Evolutionary conservation across 2,329 filamentous ascomycete genomes (phyloP), one percentile per base, ranked within the genome.

Genomic region (Colletotrichum eleusines): DNA sequence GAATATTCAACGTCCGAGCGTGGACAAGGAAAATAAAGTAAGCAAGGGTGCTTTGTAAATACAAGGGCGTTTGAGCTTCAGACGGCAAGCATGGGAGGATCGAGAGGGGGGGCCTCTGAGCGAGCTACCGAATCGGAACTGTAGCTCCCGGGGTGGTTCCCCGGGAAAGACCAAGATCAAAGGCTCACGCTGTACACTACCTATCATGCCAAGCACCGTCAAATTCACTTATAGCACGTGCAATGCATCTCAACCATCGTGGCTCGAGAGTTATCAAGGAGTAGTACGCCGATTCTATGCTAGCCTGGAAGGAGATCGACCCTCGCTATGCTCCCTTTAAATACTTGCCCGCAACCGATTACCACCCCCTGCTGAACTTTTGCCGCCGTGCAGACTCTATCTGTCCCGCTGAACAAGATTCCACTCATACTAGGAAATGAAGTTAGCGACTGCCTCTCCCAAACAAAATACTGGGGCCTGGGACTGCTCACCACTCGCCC

Each of bases 401-500:
- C 86, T 84, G 74, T 90, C 88, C 74, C 84, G 81, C 74, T 86
- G 86, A n/a, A 87, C 82, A 74, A 90, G 80, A 73, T 86, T 89
- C 89, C 89, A 91, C 78, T 91, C 88, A 75, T 88, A 90, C 89
- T 90, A 60, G 28, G 51, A 0, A n/a, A 9, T 33, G 26, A 20
- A 46, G 65, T 76, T 64, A 75, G 71, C 61, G 23, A 35, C 26
- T 44, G 3, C 9, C 18, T 20, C 18, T 20, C 16, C 7, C 16
- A 8, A 12, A 26, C 16, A 16, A n/a, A 20, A 44, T n/a, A n/a
- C 23, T 6, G 4, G 23, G 1, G 1, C 16, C 20, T 5, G 33
- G 18, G 8, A n/a, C 26, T 11, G 80, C 82, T 79, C 73, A 96
- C 93, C 81, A 99, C 95, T 84, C 91, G 88, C 38, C 96, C 96